Percentiles rank a stretch among this genome's conserved stretches.
phyloP scores from a whole-genome alignment of 768 basidiomycete genomes.

The Dioszegia crocea region DNA sequence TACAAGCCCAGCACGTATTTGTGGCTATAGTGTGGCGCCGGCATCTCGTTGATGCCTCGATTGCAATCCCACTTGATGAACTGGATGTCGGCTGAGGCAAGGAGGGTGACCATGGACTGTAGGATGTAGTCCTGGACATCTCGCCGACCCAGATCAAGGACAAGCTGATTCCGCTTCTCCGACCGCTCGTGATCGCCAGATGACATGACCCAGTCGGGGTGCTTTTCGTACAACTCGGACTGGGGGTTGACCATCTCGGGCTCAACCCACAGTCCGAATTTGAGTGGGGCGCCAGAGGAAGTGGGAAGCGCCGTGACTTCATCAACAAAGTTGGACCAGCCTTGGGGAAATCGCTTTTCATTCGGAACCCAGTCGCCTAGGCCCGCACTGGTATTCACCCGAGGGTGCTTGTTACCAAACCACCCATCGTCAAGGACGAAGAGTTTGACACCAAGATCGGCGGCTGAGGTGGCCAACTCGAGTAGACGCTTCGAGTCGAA shows the following conservation, averaged over 20 bases:
- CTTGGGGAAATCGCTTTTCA: conserved; percentile 19
- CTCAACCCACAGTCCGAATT: conserved; percentile 34
- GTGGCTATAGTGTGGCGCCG: conserved; percentile 12
- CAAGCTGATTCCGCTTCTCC: conserved; percentile 25
- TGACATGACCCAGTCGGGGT: conserved; percentile 28
- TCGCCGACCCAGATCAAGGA: conserved; percentile 21
- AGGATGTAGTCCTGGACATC: conserved; percentile 33
- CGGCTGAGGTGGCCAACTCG: conserved; percentile 18
- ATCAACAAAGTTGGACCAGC: conserved; percentile 16
- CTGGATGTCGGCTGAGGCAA: conserved; percentile 14
- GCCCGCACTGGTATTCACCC: conserved; percentile 14
- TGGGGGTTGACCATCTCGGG: conserved; percentile 31
- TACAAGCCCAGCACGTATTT: conserved; percentile 30
- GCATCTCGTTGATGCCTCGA: conserved; percentile 29
- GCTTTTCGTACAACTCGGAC: conserved; percentile 26
- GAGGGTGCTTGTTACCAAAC: conserved; percentile 30
- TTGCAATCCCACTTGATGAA: conserved; percentile 38
- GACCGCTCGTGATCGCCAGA: conserved; percentile 13
- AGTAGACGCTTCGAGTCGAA: conserved; percentile 18
- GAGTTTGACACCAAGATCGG: conserved; percentile 24
- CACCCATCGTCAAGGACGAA: conserved; percentile 40
- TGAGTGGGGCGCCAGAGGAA: conserved; percentile 6
- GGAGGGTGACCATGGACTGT: conserved; percentile 10
- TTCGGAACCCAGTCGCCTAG: conserved; percentile 31
- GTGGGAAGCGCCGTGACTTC: conserved; percentile 9